Percentiles rank a stretch among this genome's conserved stretches.
phyloP scores from a whole-genome alignment of 192 early-diverging fungal species.

The Tieghemiomyces parasiticus region DNA sequence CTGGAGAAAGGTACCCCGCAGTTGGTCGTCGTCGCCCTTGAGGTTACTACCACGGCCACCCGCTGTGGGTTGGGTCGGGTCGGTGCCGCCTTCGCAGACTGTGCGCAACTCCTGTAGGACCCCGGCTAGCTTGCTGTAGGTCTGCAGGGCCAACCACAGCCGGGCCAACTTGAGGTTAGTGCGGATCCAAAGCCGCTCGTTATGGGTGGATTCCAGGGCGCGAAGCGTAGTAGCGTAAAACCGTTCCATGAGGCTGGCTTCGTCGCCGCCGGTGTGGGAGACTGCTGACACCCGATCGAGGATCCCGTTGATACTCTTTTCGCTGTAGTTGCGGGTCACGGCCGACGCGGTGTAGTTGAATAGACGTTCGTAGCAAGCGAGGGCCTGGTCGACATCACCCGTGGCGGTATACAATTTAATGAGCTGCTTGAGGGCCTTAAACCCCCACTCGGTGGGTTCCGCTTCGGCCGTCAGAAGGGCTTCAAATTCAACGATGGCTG shows the following conservation, averaged over 20 bases:
- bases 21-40: conserved; percentile 70
- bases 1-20: conserved; percentile 83
- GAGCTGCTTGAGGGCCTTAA: conserved; percentile 82
- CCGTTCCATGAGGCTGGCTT: conserved; percentile 69
- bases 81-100: conserved; percentile 65
- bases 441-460: conserved; percentile 53
- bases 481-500: conserved; percentile 59
- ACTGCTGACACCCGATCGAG: conserved; percentile 67
- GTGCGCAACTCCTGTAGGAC: conserved; percentile 17
- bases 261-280: conserved; percentile 53
- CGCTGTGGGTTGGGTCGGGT: too few relatives aligned
- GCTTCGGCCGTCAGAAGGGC: conserved; percentile 62
- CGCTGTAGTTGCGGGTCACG: conserved; percentile 72
- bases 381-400: conserved; percentile 28
- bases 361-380: conserved; percentile 55
- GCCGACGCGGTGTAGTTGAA: conserved; percentile 60
- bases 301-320: conserved; percentile 86
- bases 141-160: conserved; percentile 66
- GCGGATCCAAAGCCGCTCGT: conserved; percentile 79
- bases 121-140: conserved; percentile 48
- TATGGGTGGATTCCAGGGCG: conserved; percentile 58
- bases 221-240: conserved; percentile 65
- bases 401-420: conserved; percentile 57
- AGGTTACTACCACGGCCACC: too few relatives aligned
- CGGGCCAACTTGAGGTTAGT: conserved; percentile 79